A percentile compares a stretch with the other conserved stretches of the same genome.
These are phyloP conservation scores for Blastomyces gilchristii DNA, from an alignment of 2,329 filamentous ascomycete genomes.

Conservation along the genomic window DNA sequence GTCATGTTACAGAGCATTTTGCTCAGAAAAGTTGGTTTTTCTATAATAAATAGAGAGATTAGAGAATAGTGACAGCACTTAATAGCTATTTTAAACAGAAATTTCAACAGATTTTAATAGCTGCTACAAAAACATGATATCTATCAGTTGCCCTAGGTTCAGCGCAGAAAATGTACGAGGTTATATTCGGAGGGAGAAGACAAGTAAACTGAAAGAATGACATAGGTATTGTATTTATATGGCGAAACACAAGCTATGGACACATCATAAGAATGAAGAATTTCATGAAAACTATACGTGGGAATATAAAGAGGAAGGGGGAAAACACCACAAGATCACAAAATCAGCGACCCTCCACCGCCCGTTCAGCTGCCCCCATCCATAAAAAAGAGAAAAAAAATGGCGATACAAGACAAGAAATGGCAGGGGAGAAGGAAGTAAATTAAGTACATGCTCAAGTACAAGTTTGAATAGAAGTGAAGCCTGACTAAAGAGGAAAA, in stretches of 20 bases:
- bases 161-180: background rate
- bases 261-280: background rate
- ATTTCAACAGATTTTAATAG: too few relatives aligned
- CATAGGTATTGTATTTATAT: background rate
- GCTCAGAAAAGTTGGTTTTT: too few relatives aligned
- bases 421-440: background rate
- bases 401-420: background rate
- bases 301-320: background rate
- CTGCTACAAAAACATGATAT: background rate
- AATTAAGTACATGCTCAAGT: conserved; percentile 4
- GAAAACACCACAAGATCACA: background rate
- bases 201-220: background rate
- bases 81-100: too few relatives aligned
- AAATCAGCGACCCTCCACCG: background rate
- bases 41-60: too few relatives aligned
- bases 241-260: background rate
- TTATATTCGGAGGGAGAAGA: too few relatives aligned
- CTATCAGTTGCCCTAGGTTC: background rate
- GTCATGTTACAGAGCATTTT: too few relatives aligned
- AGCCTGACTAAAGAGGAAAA: background rate
- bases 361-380: background rate
- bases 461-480: background rate
- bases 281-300: conserved; percentile 1
- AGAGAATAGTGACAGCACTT: too few relatives aligned
- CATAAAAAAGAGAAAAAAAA: background rate